Percentiles rank a stretch among this genome's conserved stretches.
These are phyloP conservation scores for Mercurialis annua DNA, from an alignment of 345 rosid species.

Conservation along the genomic window DNA sequence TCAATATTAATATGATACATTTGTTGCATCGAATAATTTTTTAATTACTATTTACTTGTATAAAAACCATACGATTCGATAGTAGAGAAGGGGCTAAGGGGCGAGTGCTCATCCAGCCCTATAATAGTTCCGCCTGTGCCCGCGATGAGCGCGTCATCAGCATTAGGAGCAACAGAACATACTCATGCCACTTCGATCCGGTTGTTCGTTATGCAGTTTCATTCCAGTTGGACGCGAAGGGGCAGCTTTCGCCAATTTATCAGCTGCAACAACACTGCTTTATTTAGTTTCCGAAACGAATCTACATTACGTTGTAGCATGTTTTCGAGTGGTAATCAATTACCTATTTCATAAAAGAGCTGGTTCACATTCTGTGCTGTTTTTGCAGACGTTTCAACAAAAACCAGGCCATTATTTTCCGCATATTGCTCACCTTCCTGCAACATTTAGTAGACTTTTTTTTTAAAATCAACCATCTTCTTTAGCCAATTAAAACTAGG, in stretches of 20 bases:
- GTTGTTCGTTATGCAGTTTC: conserved; percentile 48
- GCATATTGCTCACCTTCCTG: conserved; percentile 72
- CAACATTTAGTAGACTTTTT: conserved; percentile 8
- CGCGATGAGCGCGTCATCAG: conserved; percentile 13
- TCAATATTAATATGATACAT: too few relatives aligned
- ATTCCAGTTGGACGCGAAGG: conserved; percentile 61
- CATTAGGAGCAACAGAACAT: conserved; percentile 55
- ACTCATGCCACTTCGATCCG: conserved; percentile 45
- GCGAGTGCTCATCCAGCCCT: too few relatives aligned
- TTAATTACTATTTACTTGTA: too few relatives aligned
- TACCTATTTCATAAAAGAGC: conserved; percentile 76
- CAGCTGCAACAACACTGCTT: conserved; percentile 44
- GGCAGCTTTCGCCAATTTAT: conserved; percentile 54
- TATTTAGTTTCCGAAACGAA: too few relatives aligned
- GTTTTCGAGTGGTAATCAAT: conserved; percentile 6
- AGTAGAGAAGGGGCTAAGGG: too few relatives aligned
- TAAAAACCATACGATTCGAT: too few relatives aligned
- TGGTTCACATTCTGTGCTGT: conserved; percentile 69
- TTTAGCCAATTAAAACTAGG: background rate
- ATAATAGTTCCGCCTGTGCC: too few relatives aligned
- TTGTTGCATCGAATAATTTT: too few relatives aligned
- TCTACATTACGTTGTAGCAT: too few relatives aligned
- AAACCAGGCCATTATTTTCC: conserved; percentile 55
- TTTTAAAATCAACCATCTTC: background rate
- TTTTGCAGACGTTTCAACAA: conserved; percentile 72